Conservation (phyloP, 208 protist species). For the Wallacemonas sp. region DNA sequence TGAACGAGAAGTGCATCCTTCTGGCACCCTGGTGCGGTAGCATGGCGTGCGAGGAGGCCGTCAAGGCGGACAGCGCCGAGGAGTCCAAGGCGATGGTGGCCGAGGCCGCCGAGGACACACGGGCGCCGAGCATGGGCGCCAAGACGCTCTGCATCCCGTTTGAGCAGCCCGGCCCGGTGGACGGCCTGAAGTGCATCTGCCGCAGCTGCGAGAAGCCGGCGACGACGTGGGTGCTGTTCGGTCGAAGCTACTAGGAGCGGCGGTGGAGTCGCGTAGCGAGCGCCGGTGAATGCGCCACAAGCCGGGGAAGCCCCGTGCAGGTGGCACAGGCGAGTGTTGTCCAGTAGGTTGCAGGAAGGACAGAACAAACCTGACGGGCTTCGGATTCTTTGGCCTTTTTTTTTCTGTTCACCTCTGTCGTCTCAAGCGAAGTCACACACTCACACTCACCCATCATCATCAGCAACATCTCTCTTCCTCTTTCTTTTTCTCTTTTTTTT, state of each 20-base stretch:
- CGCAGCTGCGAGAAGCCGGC: conserved; percentile 73
- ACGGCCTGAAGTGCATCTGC: conserved; percentile 89
- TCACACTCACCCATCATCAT: background rate
- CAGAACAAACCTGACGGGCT: background rate
- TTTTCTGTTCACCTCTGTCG: too few relatives aligned
- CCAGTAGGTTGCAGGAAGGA: too few relatives aligned
- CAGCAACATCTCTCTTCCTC: background rate
- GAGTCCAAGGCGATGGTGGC: conserved; percentile 66
- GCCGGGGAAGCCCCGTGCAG: too few relatives aligned
- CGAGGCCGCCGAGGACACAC: conserved; percentile 67
- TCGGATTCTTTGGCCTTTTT: conserved; percentile 1
- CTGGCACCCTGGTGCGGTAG: conserved; percentile 93
- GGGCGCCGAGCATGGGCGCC: conserved; percentile 93
- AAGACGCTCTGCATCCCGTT: conserved; percentile 97
- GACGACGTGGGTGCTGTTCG: conserved; percentile 80
- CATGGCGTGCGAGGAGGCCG: conserved; percentile 90
- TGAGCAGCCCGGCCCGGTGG: conserved; percentile 77
- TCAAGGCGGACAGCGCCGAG: conserved; percentile 94
- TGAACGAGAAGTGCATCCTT: conserved; percentile 90
- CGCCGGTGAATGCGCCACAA: too few relatives aligned
- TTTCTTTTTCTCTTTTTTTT: conserved; percentile 4
- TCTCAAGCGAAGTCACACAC: background rate
- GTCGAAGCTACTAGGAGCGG: conserved; percentile 72
- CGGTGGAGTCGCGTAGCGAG: too few relatives aligned
- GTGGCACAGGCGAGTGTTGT: too few relatives aligned